Evolutionary conservation across 495 filamentous ascomycete species (phyloP), one percentile per base, ranked within the genome.

Genomic region (Xylaria flabelliformis): DNA sequence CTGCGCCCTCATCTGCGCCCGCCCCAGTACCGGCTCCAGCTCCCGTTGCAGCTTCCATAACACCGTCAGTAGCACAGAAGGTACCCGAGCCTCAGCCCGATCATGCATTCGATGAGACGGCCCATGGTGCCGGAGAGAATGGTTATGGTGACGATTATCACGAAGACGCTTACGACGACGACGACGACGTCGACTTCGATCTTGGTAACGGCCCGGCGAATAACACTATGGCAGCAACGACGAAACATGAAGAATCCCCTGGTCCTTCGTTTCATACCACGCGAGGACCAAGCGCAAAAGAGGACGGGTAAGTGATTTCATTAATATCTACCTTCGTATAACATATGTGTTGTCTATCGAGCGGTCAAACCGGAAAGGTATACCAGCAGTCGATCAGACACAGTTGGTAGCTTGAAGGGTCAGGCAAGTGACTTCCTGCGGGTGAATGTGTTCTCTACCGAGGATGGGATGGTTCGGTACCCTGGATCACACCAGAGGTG

Each of bases 291-390:
- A 82, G 93, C 75, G 94, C 97, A 64, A 98, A 98, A 83, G 96
- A 99, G 90, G 96, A 99, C 80, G 96, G 96, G 96, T 99, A 91
- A 97, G 97, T 94, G 63, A 24, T 62, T 75, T 72, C 64, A 36
- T 71, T 74, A 62, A 72, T 81, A 76, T 79, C 76, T 78, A 70
- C 73, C 72, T 72, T 44, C 48, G 67, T 72, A 76, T 71, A n/a
- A 15, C 48, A 55, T 62, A 24, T 67, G 42, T 46, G n/a, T 44
- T 44, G 12, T 44, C 46, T 48, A 44, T 56, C 17, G 48, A 39
- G 24, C 29, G 46, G 58, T 63, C 46, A 34, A 29, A 34, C 41
- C 59, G 48, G 32, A 26, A 58, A 48, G 48, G 50, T 48, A 61
- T 59, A 46, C 48, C 13, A 64, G 48, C 50, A 53, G 48, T 39